A percentile compares a stretch with the other conserved stretches of the same genome.
These are phyloP conservation scores for Cardamine chenopodiifolia DNA, from an alignment of 345 rosid genomes.

Conservation along the genomic window DNA sequence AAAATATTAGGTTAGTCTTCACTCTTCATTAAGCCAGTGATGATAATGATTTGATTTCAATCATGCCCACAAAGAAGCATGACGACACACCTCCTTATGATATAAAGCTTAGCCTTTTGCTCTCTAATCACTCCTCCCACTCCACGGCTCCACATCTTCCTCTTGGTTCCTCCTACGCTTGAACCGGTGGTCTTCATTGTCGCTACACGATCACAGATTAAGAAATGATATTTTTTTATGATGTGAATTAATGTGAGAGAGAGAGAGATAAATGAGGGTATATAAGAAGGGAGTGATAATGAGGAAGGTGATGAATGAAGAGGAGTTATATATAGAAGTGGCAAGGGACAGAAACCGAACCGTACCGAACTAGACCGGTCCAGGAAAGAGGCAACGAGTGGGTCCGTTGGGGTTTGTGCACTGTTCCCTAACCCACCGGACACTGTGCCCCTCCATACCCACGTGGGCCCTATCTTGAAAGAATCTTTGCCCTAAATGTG, in stretches of 20 bases:
- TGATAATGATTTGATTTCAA: conserved; percentile 32
- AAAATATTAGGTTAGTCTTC: conserved; percentile 32
- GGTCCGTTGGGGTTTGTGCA: conserved; percentile 66
- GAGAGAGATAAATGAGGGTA: too few species aligned
- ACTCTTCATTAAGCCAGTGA: not conserved
- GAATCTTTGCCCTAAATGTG: conserved; percentile 42
- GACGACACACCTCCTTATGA: conserved; percentile 82
- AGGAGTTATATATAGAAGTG: conserved; percentile 47
- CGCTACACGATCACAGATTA: not conserved
- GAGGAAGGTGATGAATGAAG: conserved; percentile 31
- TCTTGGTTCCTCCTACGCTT: conserved; percentile 59
- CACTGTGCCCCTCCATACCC: conserved; percentile 48
- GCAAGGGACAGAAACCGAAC: conserved; percentile 30
- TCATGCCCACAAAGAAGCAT: conserved; percentile 91
- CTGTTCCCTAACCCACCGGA: conserved; percentile 65
- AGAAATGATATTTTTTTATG: not conserved
- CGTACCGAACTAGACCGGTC: conserved; percentile 53
- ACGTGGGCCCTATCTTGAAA: conserved; percentile 36
- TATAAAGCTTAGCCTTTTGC: conserved; percentile 82
- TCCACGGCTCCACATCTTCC: conserved; percentile 71
- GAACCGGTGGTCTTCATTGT: conserved; percentile 63
- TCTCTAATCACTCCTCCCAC: conserved; percentile 72
- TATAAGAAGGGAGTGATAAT: conserved; percentile 32
- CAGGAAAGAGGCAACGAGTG: conserved; percentile 62
- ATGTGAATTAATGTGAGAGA: not conserved